Evolutionary conservation across 352 stramenopile genomes (phyloP), one percentile per base, ranked within the genome.

Genomic region (Pythium plurisporium): DNA sequence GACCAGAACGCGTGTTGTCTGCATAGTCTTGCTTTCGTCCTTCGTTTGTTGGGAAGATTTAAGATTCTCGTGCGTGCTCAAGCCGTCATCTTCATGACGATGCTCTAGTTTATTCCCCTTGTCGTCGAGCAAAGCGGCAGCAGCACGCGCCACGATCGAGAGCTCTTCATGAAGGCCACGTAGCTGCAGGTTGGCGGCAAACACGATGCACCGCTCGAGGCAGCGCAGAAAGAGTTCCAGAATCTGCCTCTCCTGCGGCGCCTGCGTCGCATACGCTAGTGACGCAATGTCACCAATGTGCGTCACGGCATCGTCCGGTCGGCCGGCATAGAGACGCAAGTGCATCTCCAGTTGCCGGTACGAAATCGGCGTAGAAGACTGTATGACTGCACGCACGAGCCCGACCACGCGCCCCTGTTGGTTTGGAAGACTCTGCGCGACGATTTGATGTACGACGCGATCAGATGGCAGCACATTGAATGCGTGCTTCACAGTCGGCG

Each of bases 261-360:
- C 69, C 17, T 64, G 70, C 6, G 79, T 89, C 29, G 61, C 68
- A 42, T 60, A 64, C 17, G 64, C 40, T 17, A 82, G 55, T n/a
- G 71, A 84, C n/a, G 75, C 69, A 29, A 91, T 79, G 26, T 89
- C 79, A 10, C 53, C 34, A 26, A 87, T 69, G 38, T 79, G 68
- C 14, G 67, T 65, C 11, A 86, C 65, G 1, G 83, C 83, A 27
- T 91, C 81, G 44, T 91, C 79, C 0, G 83, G 83, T 0, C 83
- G 76, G 1, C 80, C 83, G 1, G 70, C 79, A 57, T 86, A 91
- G 22, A 73, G 62, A 17, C 80, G 81, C 45, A 91, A 53, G 45
- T 91, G 78, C 76, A 82, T 81, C 29, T 94, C 77, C 27, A 94
- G 56, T 53, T 91, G 80, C 2, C 79, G 77, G 57, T 79, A 87